A percentile compares a stretch with the other conserved stretches of the same genome.
Conservation (phyloP, 306 rosid genomes). For the Vigna hirtella region DNA sequence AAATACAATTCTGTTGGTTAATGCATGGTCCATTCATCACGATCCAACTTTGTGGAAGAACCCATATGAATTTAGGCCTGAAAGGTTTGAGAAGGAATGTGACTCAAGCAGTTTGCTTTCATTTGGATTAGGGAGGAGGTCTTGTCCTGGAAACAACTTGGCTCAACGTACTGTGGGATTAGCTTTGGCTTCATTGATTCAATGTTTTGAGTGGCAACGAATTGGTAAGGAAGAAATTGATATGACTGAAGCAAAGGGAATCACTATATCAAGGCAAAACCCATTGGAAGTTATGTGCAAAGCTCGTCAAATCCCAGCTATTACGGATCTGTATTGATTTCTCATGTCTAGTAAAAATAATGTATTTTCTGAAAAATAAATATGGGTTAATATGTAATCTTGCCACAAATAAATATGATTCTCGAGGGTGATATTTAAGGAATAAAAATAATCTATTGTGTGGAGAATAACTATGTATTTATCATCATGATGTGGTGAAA, state of each 20-base stretch:
- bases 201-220: conserved; percentile 44
- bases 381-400: no score
- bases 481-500: no score
- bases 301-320: neutral
- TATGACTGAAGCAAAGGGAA: conserved; percentile 33
- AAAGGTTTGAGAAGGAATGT: neutral
- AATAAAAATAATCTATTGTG: no score
- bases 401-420: no score
- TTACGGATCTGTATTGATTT: neutral
- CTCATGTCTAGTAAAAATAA: neutral
- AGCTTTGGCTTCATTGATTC: conserved; percentile 34
- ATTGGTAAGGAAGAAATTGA: neutral
- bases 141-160: neutral
- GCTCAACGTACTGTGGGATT: neutral
- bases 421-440: no score
- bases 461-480: no score
- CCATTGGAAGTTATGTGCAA: neutral
- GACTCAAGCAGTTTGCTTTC: neutral
- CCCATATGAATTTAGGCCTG: neutral
- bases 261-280: neutral
- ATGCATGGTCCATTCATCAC: neutral
- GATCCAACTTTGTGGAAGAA: neutral
- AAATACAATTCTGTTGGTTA: neutral
- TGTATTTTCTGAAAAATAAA: no score
- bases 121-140: neutral